Percentiles rank a stretch among this genome's conserved stretches.
Evolutionary conservation across 2,329 filamentous ascomycete genomes (phyloP).

Genomic region (Ambrosiella xylebori): DNA sequence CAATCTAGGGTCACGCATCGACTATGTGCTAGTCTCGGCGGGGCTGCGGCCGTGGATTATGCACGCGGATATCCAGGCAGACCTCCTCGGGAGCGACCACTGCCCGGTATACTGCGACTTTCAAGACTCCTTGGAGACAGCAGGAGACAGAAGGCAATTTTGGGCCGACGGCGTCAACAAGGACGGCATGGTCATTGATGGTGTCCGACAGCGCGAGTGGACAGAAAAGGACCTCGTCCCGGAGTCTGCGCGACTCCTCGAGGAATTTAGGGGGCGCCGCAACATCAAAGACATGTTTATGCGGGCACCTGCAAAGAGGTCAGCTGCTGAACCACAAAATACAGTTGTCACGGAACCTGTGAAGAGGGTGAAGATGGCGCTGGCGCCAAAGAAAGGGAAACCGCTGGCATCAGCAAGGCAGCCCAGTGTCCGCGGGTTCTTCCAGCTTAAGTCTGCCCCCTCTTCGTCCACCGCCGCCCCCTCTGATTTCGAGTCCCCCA

Average conservation of each 20-base stretch:
- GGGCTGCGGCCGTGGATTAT: constrained; percentile 66
- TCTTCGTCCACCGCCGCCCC: constrained; percentile 10
- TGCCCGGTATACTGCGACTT: constrained; percentile 77
- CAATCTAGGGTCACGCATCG: constrained; percentile 83
- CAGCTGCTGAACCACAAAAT: background rate
- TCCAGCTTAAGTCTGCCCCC: constrained; percentile 38
- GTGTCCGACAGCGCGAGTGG: constrained; percentile 50
- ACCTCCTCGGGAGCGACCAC: constrained; percentile 86
- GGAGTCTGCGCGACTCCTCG: constrained; percentile 65
- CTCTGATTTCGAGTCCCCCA: constrained; percentile 19
- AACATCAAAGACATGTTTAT: constrained; percentile 91
- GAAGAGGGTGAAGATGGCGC: constrained; percentile 3
- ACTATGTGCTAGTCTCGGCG: constrained; percentile 75
- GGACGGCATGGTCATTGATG: constrained; percentile 49
- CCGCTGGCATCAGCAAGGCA: constrained; percentile 29
- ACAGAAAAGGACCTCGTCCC: constrained; percentile 48
- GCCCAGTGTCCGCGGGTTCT: constrained; percentile 51
- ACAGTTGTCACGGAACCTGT: background rate
- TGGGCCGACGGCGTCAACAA: constrained; percentile 60
- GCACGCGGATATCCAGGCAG: constrained; percentile 77
- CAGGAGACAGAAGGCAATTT: constrained; percentile 33
- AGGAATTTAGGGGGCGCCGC: constrained; percentile 69
- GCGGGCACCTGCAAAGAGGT: background rate
- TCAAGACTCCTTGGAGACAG: constrained; percentile 43
- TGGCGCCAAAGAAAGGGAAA: constrained; percentile 16